Evolutionary conservation across 1,284 basidiomycete species (phyloP).

Genomic region (Ganoderma multipileum): DNA sequence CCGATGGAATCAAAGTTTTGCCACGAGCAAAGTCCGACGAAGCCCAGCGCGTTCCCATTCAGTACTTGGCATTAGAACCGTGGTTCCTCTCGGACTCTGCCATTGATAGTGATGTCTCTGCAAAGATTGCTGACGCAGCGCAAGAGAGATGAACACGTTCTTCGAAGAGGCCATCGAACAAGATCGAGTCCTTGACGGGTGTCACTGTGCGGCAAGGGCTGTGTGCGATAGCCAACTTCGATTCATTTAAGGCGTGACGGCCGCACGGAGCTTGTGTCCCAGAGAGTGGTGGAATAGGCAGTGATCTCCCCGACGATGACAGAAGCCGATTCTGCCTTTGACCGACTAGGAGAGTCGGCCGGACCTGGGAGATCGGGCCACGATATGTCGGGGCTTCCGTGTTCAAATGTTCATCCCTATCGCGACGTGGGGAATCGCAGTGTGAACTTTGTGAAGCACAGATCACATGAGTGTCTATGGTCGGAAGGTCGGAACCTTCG

Average conservation of each 20-base stretch:
- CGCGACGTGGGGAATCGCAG: background rate
- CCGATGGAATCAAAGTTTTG: constrained; percentile 21
- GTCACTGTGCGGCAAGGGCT: background rate
- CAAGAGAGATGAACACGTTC: background rate
- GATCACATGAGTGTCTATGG: background rate
- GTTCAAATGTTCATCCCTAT: background rate
- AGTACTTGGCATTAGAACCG: background rate
- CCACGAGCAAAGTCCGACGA: constrained; percentile 15
- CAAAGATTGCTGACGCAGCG: background rate
- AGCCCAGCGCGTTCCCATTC: constrained; percentile 1
- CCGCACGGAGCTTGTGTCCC: constrained; percentile 1
- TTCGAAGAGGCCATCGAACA: constrained; percentile 7
- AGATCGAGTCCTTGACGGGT: constrained; percentile 2
- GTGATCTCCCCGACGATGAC: constrained; percentile 14
- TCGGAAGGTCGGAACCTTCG: background rate
- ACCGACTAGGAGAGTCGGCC: background rate
- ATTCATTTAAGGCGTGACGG: background rate
- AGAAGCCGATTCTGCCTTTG: background rate
- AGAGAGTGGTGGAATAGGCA: constrained; percentile 8
- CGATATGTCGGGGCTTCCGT: background rate
- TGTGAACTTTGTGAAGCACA: background rate
- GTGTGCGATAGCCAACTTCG: constrained; percentile 3
- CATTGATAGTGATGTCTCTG: background rate
- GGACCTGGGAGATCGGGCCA: background rate
- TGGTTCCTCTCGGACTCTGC: constrained; percentile 3